phyloP scores from a whole-genome alignment of 106 monocot species.

The Chionographis japonica region DNA sequence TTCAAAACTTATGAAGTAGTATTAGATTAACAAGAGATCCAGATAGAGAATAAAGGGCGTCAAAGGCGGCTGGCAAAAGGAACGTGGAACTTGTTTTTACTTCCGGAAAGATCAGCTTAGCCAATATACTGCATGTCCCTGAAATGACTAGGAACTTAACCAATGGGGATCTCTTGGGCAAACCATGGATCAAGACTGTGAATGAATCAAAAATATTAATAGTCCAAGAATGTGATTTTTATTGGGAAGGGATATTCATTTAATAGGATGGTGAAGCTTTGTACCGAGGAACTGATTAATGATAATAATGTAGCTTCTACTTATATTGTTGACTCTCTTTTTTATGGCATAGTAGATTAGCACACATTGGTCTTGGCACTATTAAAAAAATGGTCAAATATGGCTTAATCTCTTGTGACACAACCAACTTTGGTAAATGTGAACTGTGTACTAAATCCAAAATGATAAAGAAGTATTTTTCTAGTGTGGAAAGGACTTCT shows the following conservation, averaged over 20 bases:
- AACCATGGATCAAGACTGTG: too few species aligned
- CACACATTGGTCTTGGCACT: neutral
- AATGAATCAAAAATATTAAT: too few species aligned
- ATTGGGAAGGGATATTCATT: neutral
- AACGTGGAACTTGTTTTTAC: neutral
- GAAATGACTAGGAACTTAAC: neutral
- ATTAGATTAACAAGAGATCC: too few species aligned
- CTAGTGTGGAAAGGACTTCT: neutral
- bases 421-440: neutral
- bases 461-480: neutral
- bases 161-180: too few species aligned
- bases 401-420: neutral
- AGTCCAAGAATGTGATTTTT: neutral
- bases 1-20: too few species aligned
- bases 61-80: neutral
- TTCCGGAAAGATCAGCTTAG: neutral
- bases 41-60: neutral
- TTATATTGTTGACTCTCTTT: neutral
- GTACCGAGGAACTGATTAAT: neutral
- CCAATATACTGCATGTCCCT: conserved; percentile 2
- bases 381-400: neutral
- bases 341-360: neutral
- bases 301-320: neutral
- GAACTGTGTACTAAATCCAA: neutral
- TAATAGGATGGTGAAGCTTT: neutral